phyloP scores from a whole-genome alignment of 148 eudicot species.

The Camellia japonica region DNA sequence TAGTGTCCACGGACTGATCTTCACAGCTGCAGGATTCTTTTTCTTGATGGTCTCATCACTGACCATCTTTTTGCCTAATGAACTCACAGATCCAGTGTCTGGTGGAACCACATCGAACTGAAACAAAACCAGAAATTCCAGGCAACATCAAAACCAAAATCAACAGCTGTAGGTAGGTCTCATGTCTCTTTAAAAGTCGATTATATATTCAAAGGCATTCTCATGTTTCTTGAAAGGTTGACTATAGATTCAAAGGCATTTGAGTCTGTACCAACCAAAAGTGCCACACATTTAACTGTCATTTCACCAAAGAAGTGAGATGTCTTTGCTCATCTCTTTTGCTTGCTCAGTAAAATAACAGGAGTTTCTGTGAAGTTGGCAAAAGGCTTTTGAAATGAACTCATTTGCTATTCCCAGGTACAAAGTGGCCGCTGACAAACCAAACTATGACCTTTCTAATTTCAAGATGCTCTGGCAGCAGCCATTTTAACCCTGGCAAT shows the following conservation, averaged over 20 bases:
- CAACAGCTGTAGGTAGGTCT: not conserved
- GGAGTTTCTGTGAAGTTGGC: not conserved
- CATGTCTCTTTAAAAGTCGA: not conserved
- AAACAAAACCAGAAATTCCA: slow-evolving; percentile 19
- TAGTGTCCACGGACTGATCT: slow-evolving; percentile 94
- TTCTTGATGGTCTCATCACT: slow-evolving; percentile 72
- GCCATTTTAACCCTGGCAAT: not conserved
- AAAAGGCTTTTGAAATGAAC: not conserved
- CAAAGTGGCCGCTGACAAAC: not conserved
- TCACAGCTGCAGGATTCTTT: slow-evolving; percentile 72
- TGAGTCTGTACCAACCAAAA: not conserved
- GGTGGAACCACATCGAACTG: slow-evolving; percentile 96
- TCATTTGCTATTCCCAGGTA: not conserved
- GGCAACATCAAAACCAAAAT: slow-evolving; percentile 10
- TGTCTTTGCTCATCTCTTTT: not conserved
- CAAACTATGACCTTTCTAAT: not conserved
- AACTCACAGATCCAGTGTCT: slow-evolving; percentile 82
- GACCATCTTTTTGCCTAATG: slow-evolving; percentile 62
- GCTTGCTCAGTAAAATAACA: not conserved
- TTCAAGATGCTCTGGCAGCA: not conserved
- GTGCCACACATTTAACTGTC: not conserved
- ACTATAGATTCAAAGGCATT: not conserved
- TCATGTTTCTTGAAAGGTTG: not conserved
- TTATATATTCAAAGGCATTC: not conserved
- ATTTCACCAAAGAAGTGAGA: not conserved